Evolutionary conservation across 1,284 basidiomycete genomes (phyloP).

Genomic region (Fomes fomentarius): DNA sequence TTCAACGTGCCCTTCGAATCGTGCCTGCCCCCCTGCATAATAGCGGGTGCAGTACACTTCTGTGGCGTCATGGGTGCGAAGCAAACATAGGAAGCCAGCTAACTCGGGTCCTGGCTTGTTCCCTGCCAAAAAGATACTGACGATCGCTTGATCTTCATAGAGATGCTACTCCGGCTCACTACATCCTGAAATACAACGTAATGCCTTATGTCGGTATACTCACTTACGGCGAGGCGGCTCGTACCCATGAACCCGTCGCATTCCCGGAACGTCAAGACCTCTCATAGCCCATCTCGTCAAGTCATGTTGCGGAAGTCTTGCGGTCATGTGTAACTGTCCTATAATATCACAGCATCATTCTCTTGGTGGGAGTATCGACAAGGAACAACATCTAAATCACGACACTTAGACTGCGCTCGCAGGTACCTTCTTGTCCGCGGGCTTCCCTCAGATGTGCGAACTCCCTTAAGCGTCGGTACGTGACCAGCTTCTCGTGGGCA

Average conservation of each 20-base stretch:
- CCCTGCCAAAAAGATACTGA: conserved; percentile 15
- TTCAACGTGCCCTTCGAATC: neutral
- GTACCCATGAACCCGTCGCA: conserved; percentile 54
- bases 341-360: conserved; percentile 17
- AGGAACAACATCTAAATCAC: conserved; percentile 6
- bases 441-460: conserved; percentile 12
- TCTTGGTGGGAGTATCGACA: conserved; percentile 14
- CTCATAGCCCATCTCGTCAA: conserved; percentile 22
- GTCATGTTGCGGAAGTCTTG: conserved; percentile 2
- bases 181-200: conserved; percentile 84
- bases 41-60: neutral
- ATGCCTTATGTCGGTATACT: conserved; percentile 89
- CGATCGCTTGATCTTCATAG: conserved; percentile 39
- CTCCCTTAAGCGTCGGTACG: conserved; percentile 15
- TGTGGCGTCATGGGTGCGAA: neutral
- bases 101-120: conserved; percentile 6
- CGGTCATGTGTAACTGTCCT: conserved; percentile 15
- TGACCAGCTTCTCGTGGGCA: conserved; percentile 23
- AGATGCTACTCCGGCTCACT: conserved; percentile 66
- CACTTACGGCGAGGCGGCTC: conserved; percentile 75
- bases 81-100: neutral
- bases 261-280: conserved; percentile 50
- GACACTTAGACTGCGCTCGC: conserved; percentile 17
- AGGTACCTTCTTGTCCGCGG: conserved; percentile 14
- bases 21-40: neutral